phyloP scores from a whole-genome alignment of 148 eudicot genomes.

The Camellia lanceoleosa region DNA sequence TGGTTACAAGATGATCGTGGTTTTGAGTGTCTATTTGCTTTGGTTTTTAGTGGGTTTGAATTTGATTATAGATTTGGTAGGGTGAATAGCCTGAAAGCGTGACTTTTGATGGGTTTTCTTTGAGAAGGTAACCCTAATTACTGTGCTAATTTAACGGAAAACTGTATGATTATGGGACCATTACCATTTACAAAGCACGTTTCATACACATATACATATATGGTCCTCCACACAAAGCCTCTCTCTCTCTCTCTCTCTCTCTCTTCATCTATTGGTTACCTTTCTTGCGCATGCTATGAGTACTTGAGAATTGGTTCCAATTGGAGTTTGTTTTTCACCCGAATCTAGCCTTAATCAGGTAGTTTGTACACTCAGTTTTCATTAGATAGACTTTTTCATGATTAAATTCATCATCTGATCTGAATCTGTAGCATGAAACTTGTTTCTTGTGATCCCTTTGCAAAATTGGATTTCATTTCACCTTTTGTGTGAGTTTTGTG shows the following conservation, averaged over 20 bases:
- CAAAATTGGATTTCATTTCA: background rate
- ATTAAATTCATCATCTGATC: background rate
- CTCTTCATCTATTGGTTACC: constrained; percentile 8
- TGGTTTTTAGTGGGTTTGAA: background rate
- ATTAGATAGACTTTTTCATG: background rate
- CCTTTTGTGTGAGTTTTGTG: background rate
- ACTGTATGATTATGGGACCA: constrained; percentile 32
- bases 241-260: background rate
- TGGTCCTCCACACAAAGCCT: constrained; percentile 24
- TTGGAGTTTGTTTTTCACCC: background rate
- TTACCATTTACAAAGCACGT: constrained; percentile 3
- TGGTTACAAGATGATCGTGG: background rate
- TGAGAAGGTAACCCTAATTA: constrained; percentile 28
- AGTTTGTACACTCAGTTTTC: background rate
- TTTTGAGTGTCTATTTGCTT: background rate
- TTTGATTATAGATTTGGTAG: constrained; percentile 7
- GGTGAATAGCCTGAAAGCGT: constrained; percentile 22
- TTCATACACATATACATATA: background rate
- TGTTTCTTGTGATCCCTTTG: background rate
- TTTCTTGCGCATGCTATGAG: constrained; percentile 30
- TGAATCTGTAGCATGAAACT: background rate
- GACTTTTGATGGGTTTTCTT: constrained; percentile 36
- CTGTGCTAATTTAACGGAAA: constrained; percentile 28
- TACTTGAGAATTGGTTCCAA: constrained; percentile 5
- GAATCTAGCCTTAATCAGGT: background rate